Base-by-base conservation (phyloP, 2,329 filamentous ascomycete species). In the Paraphaeosphaeria minitans region DNA sequence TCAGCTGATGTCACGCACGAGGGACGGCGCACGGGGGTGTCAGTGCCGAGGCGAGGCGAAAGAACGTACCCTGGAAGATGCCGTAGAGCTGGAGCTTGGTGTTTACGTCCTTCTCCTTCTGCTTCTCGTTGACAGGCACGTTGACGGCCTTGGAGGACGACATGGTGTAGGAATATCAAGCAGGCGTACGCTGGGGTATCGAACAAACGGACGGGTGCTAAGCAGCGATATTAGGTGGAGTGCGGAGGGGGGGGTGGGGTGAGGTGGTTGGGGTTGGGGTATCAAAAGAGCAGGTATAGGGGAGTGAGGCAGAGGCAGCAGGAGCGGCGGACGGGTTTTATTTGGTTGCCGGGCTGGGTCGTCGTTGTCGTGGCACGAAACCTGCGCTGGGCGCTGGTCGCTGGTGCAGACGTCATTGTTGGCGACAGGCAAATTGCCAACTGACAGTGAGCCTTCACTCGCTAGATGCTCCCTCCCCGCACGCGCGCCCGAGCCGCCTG, bases 21-120 rank as follows among this genome's bases (percentile, higher is more conserved):
- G 13, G 43, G 43, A 12, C 4, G 43, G 12, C 43, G 21, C 5
- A 21, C 43, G 19, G 10, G 35, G 35, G 35, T 37, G 12, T 37
- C 9, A 7, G 35, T 37, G 35, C 35, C 35, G 37, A 2, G 2
- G 43, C 43, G 16, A 8, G 9, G 10, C 10, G 24, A 13, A 14
- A 24, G n/a, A 19, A 64, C 81, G 61, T 77, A 88, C 85, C 85
- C 67, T 84, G 81, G 79, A 89, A 86, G 78, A 98, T 97, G 72
- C 94, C 95, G 73, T 96, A 99, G 39, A 98, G 80, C 79, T 97
- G 93, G 53, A 99, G 88, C 83, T 99, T 99, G 76, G 88, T 87
- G 79, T 95, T 95, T 50, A 98, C 89, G 76, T 97, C 86, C 73
- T 81, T 85, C 81, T 96, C 92, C 84, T 93, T 94, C 77, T 85